Conservation (phyloP, 2,329 filamentous ascomycete species). For the Aspergillus thermomutatus region DNA sequence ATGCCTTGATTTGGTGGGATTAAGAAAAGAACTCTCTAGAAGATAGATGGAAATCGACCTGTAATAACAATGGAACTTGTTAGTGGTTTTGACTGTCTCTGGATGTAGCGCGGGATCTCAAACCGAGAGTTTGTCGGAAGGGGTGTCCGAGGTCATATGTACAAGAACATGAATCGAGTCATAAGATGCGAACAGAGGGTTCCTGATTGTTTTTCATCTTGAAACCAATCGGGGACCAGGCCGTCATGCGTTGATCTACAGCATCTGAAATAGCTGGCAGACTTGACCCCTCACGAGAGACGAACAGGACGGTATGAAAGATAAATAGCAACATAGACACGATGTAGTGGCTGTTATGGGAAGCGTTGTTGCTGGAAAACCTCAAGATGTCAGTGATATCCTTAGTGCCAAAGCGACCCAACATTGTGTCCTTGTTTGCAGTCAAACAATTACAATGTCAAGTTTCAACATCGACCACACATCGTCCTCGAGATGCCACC, state of each 20-base stretch:
- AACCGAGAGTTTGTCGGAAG: background rate
- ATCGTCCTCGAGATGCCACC: constrained; percentile 1
- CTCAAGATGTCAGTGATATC: background rate
- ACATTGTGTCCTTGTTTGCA: background rate
- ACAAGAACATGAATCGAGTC: background rate
- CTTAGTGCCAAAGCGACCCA: background rate
- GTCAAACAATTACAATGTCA: background rate
- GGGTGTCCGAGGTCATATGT: background rate
- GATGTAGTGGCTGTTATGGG: background rate
- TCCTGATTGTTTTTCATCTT: background rate
- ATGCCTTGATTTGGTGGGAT: constrained; percentile 5
- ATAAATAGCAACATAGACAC: background rate
- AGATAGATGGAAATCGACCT: background rate
- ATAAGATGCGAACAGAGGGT: background rate
- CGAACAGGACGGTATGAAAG: background rate
- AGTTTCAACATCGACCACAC: background rate
- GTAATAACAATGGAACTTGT: background rate
- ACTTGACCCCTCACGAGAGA: background rate
- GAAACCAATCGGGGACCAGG: background rate
- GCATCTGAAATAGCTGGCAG: background rate
- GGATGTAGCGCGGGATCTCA: background rate
- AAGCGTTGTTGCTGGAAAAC: background rate
- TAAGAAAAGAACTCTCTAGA: background rate
- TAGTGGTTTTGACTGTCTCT: background rate
- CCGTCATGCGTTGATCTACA: background rate